phyloP scores from a whole-genome alignment of 2,329 filamentous ascomycete genomes.

The Stagonosporopsis chrysanthemi region DNA sequence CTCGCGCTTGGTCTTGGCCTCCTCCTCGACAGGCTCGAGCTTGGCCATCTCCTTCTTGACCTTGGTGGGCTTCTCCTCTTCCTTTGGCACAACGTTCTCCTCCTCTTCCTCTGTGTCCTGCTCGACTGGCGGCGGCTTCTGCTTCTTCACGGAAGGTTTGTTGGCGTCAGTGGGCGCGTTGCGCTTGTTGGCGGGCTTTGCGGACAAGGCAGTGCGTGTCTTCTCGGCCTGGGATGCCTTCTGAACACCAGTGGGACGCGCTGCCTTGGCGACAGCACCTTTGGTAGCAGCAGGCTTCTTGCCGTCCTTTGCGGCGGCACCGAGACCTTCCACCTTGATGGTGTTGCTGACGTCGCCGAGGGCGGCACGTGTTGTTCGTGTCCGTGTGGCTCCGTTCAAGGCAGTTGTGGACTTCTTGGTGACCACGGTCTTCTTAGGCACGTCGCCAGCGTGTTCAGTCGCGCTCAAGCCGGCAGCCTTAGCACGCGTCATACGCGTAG shows the following conservation, averaged over 20 bases:
- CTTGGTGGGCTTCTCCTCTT: slow-evolving; percentile 58
- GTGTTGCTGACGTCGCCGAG: slow-evolving; percentile 97
- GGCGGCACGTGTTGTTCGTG: slow-evolving; percentile 76
- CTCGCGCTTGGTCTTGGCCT: slow-evolving; percentile 24
- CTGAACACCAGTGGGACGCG: slow-evolving; percentile 81
- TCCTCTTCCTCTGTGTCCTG: slow-evolving; percentile 27
- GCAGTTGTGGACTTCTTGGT: slow-evolving; percentile 54
- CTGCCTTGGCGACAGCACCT: slow-evolving; percentile 70
- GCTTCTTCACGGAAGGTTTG: slow-evolving; percentile 70
- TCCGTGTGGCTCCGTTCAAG: slow-evolving; percentile 52
- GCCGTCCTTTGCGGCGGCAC: slow-evolving; percentile 56
- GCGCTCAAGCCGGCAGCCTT: slow-evolving; percentile 73
- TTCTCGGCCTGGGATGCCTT: slow-evolving; percentile 67
- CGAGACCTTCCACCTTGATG: slow-evolving; percentile 70
- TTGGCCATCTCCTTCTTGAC: slow-evolving; percentile 63
- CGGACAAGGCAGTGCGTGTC: neutral
- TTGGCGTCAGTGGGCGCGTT: slow-evolving; percentile 74
- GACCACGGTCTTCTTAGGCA: slow-evolving; percentile 58
- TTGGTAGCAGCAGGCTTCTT: slow-evolving; percentile 74
- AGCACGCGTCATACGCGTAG: slow-evolving; percentile 88
- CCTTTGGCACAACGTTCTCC: slow-evolving; percentile 47
- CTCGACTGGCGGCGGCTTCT: slow-evolving; percentile 63
- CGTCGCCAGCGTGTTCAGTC: slow-evolving; percentile 63
- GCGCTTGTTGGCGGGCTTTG: slow-evolving; percentile 13
- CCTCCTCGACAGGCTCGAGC: slow-evolving; percentile 39